Base-by-base conservation (phyloP, 805 yeast genomes). In the Kodamaea restingae region DNA sequence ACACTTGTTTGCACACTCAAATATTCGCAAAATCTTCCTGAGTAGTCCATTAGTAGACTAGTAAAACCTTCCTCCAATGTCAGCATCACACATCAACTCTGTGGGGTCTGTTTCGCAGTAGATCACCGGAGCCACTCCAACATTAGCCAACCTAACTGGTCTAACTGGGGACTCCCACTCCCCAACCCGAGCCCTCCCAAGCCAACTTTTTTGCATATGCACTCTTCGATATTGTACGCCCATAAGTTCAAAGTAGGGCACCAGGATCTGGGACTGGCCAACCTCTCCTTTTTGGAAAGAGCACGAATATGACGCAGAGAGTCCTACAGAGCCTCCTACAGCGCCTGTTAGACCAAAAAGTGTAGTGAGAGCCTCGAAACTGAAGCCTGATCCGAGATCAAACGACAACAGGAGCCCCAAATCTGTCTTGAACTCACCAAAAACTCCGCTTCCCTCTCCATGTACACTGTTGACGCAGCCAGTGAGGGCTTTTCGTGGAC, bases 201-300 rank as follows among this genome's bases (percentile, higher is more conserved):
- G 31, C 14, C 17, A 21, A 14, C 31, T 20, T 29, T 25, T 20
- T 14, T 14, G 12, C 40, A 26, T 12, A 5, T 21, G 18, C 4
- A 54, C 40, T 6, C n/a, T 22, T 9, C 59, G 39, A 30, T 15
- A 38, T 41, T 38, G 26, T 7, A 46, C 46, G 12, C 45, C 40
- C 3, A 27, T 32, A 24, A 51, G 25, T 28, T 43, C 44, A 4
- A 39, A 15, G 29, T 43, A 44, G n/a, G 38, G 42, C 4, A 56
- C 53, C 32, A 43, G 53, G 22, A 52, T 25, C 36, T 50, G 48
- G 21, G 51, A 41, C 43, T 55, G 58, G 11, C 58, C 61, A 2
- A 48, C 43, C n/a, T 37, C 12, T 7, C 55, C 55, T 10, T 46
- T 42, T 0, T 44, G 41, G 15, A 54, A 42, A 6, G 30, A 34